These are phyloP conservation scores for Penicillium egyptiacum DNA, from an alignment of 495 filamentous ascomycete genomes.

Conservation along the genomic window DNA sequence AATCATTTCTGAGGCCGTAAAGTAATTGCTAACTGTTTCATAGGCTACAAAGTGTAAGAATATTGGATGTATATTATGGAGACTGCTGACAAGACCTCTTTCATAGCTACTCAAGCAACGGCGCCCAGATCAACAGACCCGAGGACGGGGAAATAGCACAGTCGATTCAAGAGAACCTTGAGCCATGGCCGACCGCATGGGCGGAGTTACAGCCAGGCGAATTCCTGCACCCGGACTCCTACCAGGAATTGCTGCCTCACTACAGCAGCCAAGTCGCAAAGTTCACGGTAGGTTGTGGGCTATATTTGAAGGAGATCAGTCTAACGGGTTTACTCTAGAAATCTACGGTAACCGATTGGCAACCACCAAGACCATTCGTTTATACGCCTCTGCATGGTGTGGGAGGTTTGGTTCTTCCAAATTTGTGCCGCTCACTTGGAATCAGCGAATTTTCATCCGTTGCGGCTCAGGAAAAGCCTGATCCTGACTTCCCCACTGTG, in stretches of 20 bases:
- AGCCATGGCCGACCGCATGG: conserved; percentile 54
- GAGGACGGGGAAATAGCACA: conserved; percentile 61
- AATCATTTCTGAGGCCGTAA: background rate
- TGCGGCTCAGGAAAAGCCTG: conserved; percentile 52
- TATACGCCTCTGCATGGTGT: conserved; percentile 75
- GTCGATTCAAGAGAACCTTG: conserved; percentile 58
- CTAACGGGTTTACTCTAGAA: conserved; percentile 28
- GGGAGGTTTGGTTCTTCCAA: conserved; percentile 51
- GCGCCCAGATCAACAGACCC: conserved; percentile 69
- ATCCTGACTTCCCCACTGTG: conserved; percentile 71
- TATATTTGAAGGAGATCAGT: background rate
- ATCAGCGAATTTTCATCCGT: conserved; percentile 48
- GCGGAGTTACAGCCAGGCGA: conserved; percentile 44
- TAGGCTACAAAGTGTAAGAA: conserved; percentile 66
- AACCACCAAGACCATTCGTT: conserved; percentile 47
- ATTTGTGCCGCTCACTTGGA: conserved; percentile 45
- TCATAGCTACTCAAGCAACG: conserved; percentile 61
- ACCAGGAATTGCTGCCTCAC: conserved; percentile 40
- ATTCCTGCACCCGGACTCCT: conserved; percentile 41
- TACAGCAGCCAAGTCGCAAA: conserved; percentile 46
- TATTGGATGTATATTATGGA: conserved; percentile 1
- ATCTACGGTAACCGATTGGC: conserved; percentile 36
- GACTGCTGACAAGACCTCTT: conserved; percentile 17
- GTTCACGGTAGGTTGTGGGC: conserved; percentile 34
- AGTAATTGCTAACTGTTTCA: conserved; percentile 13